Conservation (phyloP, 352 stramenopile genomes). For the Phytophthora ramorum region DNA sequence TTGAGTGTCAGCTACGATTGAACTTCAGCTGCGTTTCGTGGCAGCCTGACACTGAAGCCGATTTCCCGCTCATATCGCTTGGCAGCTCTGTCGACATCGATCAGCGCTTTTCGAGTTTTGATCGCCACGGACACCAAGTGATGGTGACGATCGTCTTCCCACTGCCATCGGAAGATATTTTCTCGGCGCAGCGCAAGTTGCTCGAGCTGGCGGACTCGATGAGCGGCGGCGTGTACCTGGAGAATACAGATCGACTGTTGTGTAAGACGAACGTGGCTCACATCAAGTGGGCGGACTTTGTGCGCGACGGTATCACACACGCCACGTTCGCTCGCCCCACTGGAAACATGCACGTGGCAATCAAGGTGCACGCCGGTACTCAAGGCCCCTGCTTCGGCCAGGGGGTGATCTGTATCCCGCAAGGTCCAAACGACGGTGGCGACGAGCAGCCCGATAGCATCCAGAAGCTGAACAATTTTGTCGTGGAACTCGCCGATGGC, state of each 20-base stretch:
- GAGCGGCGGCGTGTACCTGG: conserved; percentile 64
- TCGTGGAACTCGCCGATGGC: conserved; percentile 59
- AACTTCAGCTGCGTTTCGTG: conserved; percentile 61
- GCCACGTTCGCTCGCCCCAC: conserved; percentile 62
- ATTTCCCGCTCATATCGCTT: conserved; percentile 21
- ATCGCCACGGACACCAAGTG: conserved; percentile 48
- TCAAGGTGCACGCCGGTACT: conserved; percentile 71
- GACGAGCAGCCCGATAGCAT: conserved; percentile 27
- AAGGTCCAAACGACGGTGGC: conserved; percentile 31
- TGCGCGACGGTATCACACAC: conserved; percentile 60
- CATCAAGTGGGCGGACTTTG: conserved; percentile 55
- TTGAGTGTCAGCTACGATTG: conserved; percentile 66
- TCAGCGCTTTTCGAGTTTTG: conserved; percentile 37
- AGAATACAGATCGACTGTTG: conserved; percentile 44
- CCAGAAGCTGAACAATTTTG: conserved; percentile 49
- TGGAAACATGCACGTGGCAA: conserved; percentile 68
- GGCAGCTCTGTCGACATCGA: conserved; percentile 30
- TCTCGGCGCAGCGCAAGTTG: conserved; percentile 83
- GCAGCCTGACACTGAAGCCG: conserved; percentile 36
- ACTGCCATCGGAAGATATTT: conserved; percentile 83
- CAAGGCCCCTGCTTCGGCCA: conserved; percentile 63
- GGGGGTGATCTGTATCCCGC: conserved; percentile 69
- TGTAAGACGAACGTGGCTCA: conserved; percentile 62
- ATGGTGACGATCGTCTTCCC: conserved; percentile 80
- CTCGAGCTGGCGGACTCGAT: conserved; percentile 80